Percentiles rank a stretch among this genome's conserved stretches.
Conservation (phyloP, 441 rosid species). For the Bruguiera hainesii region DNA sequence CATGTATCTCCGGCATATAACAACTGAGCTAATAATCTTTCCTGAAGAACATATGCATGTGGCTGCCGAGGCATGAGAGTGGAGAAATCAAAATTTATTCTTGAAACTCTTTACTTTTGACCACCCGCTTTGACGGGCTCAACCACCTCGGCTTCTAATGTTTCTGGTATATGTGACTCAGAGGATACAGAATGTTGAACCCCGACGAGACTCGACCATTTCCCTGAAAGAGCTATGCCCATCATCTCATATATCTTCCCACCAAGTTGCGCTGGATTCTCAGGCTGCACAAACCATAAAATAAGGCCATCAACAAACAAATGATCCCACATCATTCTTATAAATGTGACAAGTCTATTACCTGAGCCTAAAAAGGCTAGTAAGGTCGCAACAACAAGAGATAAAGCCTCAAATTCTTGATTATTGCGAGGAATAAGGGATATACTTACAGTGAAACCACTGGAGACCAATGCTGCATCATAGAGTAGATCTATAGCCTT, state of each 20-base stretch:
- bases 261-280: constrained; percentile 84
- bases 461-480: constrained; percentile 83
- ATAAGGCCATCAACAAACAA: neutral
- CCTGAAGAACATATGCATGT: neutral
- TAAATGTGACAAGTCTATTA: neutral
- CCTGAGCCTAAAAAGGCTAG: too few species aligned
- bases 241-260: constrained; percentile 97
- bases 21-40: constrained; percentile 3
- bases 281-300: constrained; percentile 56
- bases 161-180: constrained; percentile 32
- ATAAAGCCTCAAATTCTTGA: neutral
- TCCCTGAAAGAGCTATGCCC: constrained; percentile 71
- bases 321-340: neutral
- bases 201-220: constrained; percentile 52
- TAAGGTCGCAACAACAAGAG: neutral
- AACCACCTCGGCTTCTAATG: constrained; percentile 77
- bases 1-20: neutral
- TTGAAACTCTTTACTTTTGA: constrained; percentile 44
- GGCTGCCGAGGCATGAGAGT: neutral
- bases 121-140: constrained; percentile 61
- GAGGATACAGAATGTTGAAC: constrained; percentile 26
- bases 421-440: neutral
- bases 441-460: constrained; percentile 78
- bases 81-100: neutral
- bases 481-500: constrained; percentile 83